Evolutionary conservation across 2,329 filamentous ascomycete genomes (phyloP), one percentile per base, ranked within the genome.

Genomic region (Bipolaris bicolor): DNA sequence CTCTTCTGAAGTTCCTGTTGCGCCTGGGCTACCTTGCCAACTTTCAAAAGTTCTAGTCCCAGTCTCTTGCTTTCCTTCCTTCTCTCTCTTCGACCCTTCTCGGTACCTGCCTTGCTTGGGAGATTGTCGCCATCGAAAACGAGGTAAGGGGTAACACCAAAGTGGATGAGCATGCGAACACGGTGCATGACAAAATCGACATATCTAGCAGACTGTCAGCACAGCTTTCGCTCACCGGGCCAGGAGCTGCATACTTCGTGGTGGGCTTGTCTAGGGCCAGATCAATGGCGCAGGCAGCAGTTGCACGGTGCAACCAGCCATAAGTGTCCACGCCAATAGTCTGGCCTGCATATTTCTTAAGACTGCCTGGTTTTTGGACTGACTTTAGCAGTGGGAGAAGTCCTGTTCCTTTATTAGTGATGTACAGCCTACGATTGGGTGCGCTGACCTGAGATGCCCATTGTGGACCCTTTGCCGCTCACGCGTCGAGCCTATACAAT

Each of bases 41-140:
- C 89, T 59, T 88, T 88, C 55, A 97, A 81, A 10, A 97, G 80
- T 70, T 95, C 91, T 57, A 94, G 78, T 0, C 93, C 95, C 2
- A 86, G 75, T 71, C 85, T 86, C 74, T 86, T 92, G 77, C 88
- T 91, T 58, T 94, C 89, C 63, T 92, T 88, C 46, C 95, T 86
- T 60, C 86, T 86, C 63, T 87, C 86, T n/a, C 84, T 84, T 51
- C 95, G 86, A 13, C 90, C 88, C 31, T 85, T 84, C 74, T 99
- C 95, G 0, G 94, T 98, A 26, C 84, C 86, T 15, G 91, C 89
- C 77, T 99, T 99, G 82, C 93, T 97, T 31, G 95, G 95, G 22
- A 99, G 84, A 73, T 90, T 92, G 73, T 97, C 95, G 61, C 95
- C 95, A 78, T 99, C 95, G 74, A 99, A 99, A 34, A 99, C 90